These are phyloP conservation scores for Fusarium chaquense DNA, from an alignment of 2,329 filamentous ascomycete genomes.

Conservation along the genomic window DNA sequence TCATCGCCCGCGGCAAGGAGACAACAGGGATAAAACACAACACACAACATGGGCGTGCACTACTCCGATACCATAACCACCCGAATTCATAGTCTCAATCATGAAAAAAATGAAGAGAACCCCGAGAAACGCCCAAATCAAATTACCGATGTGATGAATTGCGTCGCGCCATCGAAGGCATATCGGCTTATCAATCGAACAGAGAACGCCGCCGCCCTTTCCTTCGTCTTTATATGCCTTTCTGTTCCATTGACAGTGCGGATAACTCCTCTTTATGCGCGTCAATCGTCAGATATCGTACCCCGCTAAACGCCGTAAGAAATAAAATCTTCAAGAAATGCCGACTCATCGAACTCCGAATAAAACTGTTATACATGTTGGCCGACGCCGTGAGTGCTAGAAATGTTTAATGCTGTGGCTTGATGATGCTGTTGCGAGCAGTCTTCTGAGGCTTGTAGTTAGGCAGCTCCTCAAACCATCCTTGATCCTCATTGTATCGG, in stretches of 20 bases:
- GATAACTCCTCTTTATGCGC: constrained; percentile 44
- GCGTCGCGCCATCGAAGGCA: constrained; percentile 44
- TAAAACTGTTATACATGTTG: constrained; percentile 43
- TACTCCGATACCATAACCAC: constrained; percentile 38
- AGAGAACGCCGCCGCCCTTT: constrained; percentile 46
- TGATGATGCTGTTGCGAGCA: constrained; percentile 50
- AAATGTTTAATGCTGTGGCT: constrained; percentile 12
- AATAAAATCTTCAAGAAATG: constrained; percentile 12
- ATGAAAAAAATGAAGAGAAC: constrained; percentile 17
- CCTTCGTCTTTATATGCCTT: constrained; percentile 40
- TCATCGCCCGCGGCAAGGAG: constrained; percentile 26
- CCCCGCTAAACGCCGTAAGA: constrained; percentile 42
- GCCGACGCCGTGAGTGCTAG: constrained; percentile 11
- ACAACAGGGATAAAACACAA: constrained; percentile 32
- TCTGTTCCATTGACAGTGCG: constrained; percentile 47
- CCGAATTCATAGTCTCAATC: constrained; percentile 30
- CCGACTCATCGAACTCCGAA: constrained; percentile 16
- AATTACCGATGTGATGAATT: constrained; percentile 42
- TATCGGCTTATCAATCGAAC: constrained; percentile 49
- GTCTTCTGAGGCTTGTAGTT: constrained; percentile 79
- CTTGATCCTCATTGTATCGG: constrained; percentile 81
- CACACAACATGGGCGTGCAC: constrained; percentile 17
- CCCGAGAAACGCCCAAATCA: constrained; percentile 21
- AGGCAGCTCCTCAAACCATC: constrained; percentile 88
- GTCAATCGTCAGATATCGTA: constrained; percentile 38